Evolutionary conservation across 257 asterid genomes (phyloP).

Genomic region (Haberlea rhodopensis): DNA sequence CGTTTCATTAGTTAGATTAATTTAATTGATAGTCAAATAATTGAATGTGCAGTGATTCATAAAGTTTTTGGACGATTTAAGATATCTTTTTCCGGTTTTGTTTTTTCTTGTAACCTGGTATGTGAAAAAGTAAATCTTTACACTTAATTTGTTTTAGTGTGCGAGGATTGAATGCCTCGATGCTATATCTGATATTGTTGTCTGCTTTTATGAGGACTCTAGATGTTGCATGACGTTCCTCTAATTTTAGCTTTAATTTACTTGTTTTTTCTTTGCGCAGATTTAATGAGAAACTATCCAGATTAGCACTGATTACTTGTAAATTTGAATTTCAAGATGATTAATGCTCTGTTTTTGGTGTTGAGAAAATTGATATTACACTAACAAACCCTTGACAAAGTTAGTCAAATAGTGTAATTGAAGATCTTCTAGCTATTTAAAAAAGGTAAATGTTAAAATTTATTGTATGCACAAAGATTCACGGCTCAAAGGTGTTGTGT

Average conservation of each 20-base stretch:
- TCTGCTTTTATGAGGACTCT: not conserved
- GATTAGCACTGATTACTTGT: not conserved
- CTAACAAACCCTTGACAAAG: not conserved
- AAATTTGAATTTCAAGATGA: not conserved
- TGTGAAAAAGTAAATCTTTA: not conserved
- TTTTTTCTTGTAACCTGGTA: not conserved
- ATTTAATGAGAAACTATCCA: not conserved
- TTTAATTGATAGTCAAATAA: not conserved
- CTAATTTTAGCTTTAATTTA: not conserved
- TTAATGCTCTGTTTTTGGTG: not conserved
- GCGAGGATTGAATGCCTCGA: not conserved
- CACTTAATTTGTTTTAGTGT: not conserved
- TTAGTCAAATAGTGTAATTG: not conserved
- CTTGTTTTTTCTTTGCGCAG: not conserved
- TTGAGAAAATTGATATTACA: not conserved
- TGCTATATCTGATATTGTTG: not conserved
- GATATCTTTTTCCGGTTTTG: not conserved
- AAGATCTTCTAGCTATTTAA: slow-evolving; percentile 19
- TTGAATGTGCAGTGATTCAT: not conserved
- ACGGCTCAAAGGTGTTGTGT: not conserved
- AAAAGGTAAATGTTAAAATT: not conserved
- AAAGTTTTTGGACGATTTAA: not conserved
- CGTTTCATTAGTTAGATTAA: not conserved
- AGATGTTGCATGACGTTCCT: not conserved
- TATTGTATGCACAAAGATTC: not conserved